A percentile compares a stretch with the other conserved stretches of the same genome.
Conservation (phyloP, 2,329 filamentous ascomycete genomes). For the Fusarium globosum region DNA sequence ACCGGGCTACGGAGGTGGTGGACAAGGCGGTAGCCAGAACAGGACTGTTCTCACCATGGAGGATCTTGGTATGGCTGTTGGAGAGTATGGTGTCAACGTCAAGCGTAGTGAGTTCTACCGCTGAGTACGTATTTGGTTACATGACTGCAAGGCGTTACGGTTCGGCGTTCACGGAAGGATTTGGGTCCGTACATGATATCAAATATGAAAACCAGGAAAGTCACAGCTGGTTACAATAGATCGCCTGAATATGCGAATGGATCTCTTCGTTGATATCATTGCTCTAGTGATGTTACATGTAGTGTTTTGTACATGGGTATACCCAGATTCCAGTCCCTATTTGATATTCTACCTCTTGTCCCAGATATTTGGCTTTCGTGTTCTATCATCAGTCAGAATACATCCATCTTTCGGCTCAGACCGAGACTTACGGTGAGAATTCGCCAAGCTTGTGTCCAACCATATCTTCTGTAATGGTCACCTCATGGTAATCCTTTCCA, state of each 20-base stretch:
- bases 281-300: conserved; percentile 46
- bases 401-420: background rate
- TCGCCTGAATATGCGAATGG: conserved; percentile 22
- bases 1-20: conserved; percentile 86
- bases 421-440: conserved; percentile 81
- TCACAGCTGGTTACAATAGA: conserved; percentile 32
- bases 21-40: conserved; percentile 88
- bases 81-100: conserved; percentile 97
- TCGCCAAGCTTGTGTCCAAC: conserved; percentile 95
- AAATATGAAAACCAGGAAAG: conserved; percentile 20
- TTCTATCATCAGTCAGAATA: conserved; percentile 52
- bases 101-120: conserved; percentile 98
- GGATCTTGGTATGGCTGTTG: conserved; percentile 96
- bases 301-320: conserved; percentile 46
- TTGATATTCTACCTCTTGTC: conserved; percentile 49
- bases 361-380: conserved; percentile 69
- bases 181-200: conserved; percentile 30
- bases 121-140: conserved; percentile 53
- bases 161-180: conserved; percentile 38
- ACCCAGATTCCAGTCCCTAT: conserved; percentile 32
- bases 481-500: conserved; percentile 85
- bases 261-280: conserved; percentile 25
- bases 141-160: conserved; percentile 40
- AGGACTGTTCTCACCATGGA: conserved; percentile 98
- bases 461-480: conserved; percentile 93